These are phyloP conservation scores for Debaryomyces subglobosus DNA, from an alignment of 1,139 yeast species.

Conservation along the genomic window DNA sequence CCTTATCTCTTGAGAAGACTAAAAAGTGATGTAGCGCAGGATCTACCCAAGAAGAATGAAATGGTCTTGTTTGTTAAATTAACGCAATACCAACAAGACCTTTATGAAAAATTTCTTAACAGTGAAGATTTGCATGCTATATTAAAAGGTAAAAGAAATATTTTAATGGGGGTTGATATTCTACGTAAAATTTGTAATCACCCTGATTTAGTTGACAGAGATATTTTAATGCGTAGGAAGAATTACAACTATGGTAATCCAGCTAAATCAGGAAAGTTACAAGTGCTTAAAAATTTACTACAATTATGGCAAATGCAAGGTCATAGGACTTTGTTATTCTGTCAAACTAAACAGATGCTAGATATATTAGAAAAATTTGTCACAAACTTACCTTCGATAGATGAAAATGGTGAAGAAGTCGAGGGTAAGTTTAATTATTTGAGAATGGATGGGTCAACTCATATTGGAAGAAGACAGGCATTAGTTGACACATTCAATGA, in stretches of 20 bases:
- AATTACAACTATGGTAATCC: slow-evolving; percentile 66
- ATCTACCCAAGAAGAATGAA: slow-evolving; percentile 89
- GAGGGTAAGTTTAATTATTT: slow-evolving; percentile 48
- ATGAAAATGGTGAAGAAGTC: slow-evolving; percentile 17
- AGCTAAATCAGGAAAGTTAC: slow-evolving; percentile 83
- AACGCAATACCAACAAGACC: slow-evolving; percentile 72
- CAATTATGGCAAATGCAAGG: slow-evolving; percentile 77
- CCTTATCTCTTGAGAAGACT: slow-evolving; percentile 87
- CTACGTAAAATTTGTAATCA: slow-evolving; percentile 93
- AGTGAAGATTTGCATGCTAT: slow-evolving; percentile 79
- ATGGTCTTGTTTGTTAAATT: slow-evolving; percentile 90
- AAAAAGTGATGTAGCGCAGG: slow-evolving; percentile 95
- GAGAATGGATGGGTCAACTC: slow-evolving; percentile 95
- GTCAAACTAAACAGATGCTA: slow-evolving; percentile 94
- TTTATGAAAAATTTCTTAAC: slow-evolving; percentile 71
- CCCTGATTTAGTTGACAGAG: slow-evolving; percentile 80
- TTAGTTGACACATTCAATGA: slow-evolving; percentile 81
- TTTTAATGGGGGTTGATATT: slow-evolving; percentile 86
- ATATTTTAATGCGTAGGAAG: slow-evolving; percentile 41
- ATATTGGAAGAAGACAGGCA: slow-evolving; percentile 71
- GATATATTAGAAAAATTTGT: slow-evolving; percentile 75
- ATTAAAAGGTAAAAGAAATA: slow-evolving; percentile 75
- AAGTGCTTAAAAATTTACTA: slow-evolving; percentile 76
- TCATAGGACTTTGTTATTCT: slow-evolving; percentile 78
- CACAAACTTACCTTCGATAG: slow-evolving; percentile 37